These are phyloP conservation scores for Apodospora peruviana DNA, from an alignment of 495 filamentous ascomycete species.

Conservation along the genomic window DNA sequence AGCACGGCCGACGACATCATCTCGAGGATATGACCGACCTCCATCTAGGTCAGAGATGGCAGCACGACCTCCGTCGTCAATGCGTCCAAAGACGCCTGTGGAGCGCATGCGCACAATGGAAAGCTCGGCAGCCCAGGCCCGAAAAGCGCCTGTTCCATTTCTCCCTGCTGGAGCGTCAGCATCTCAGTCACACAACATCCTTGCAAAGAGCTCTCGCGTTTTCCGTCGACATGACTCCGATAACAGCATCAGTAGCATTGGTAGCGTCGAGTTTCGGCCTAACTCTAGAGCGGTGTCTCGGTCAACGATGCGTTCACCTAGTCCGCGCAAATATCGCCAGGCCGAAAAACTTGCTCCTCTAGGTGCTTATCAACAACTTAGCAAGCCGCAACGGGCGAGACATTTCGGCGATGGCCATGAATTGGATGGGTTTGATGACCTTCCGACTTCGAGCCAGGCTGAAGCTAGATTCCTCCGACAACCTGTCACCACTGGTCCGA, in stretches of 20 bases:
- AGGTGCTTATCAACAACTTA: slow-evolving; percentile 51
- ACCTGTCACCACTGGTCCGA: slow-evolving; percentile 65
- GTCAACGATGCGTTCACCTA: slow-evolving; percentile 51
- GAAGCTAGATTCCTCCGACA: slow-evolving; percentile 80
- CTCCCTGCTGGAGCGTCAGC: slow-evolving; percentile 70
- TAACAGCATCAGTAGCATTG: too few species aligned
- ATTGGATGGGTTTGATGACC: slow-evolving; percentile 87
- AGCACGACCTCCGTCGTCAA: slow-evolving; percentile 32
- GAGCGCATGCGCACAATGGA: slow-evolving; percentile 54
- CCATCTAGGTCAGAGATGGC: slow-evolving; percentile 36
- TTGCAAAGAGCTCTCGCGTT: slow-evolving; percentile 60
- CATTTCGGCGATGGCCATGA: slow-evolving; percentile 92
- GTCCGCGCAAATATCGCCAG: slow-evolving; percentile 39
- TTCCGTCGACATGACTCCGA: slow-evolving; percentile 73
- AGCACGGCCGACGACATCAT: slow-evolving; percentile 27
- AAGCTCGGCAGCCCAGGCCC: slow-evolving; percentile 43
- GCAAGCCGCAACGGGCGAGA: slow-evolving; percentile 63
- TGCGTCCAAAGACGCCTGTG: slow-evolving; percentile 67
- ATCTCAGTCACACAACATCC: slow-evolving; percentile 73
- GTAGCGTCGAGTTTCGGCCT: too few species aligned
- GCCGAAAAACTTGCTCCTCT: slow-evolving; percentile 34
- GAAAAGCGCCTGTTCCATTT: slow-evolving; percentile 67
- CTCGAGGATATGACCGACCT: slow-evolving; percentile 46
- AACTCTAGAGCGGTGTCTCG: slow-evolving; percentile 51
- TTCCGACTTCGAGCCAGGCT: slow-evolving; percentile 77